These are phyloP conservation scores for Diaporthe capsici DNA, from an alignment of 2,329 filamentous ascomycete genomes.

Conservation along the genomic window DNA sequence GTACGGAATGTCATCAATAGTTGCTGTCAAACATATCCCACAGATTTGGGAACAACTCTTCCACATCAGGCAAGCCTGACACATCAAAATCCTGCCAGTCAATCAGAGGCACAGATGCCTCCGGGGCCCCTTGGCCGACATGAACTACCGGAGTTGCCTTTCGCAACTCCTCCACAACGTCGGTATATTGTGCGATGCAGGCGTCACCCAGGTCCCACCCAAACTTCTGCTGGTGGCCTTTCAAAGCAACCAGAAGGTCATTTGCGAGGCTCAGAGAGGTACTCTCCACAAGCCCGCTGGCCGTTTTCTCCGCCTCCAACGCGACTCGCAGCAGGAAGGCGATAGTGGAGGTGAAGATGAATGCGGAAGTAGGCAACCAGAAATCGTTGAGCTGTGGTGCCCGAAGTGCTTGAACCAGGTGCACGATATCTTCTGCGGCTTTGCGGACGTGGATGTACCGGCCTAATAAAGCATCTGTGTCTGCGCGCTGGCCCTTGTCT, in stretches of 20 bases:
- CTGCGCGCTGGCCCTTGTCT: conserved; percentile 41
- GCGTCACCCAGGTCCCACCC: conserved; percentile 66
- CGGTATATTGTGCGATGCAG: conserved; percentile 62
- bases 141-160: conserved; percentile 42
- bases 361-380: conserved; percentile 64
- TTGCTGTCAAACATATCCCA: conserved; percentile 38
- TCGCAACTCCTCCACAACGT: conserved; percentile 61
- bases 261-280: conserved; percentile 58
- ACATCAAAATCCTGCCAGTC: conserved; percentile 26
- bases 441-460: conserved; percentile 58
- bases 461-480: conserved; percentile 44
- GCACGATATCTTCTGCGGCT: conserved; percentile 64
- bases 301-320: conserved; percentile 58
- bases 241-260: conserved; percentile 57
- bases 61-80: conserved; percentile 15
- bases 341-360: conserved; percentile 62
- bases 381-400: conserved; percentile 61
- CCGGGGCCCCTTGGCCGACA: neutral
- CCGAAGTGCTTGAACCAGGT: conserved; percentile 61
- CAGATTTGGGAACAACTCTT: conserved; percentile 34
- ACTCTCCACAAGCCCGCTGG: conserved; percentile 53
- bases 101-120: neutral
- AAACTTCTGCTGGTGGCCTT: conserved; percentile 54
- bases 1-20: neutral
- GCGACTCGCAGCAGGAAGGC: conserved; percentile 65